A percentile compares a stretch with the other conserved stretches of the same genome.
These are phyloP conservation scores for Pisolithus albus DNA, from an alignment of 768 basidiomycete genomes.

Conservation along the genomic window DNA sequence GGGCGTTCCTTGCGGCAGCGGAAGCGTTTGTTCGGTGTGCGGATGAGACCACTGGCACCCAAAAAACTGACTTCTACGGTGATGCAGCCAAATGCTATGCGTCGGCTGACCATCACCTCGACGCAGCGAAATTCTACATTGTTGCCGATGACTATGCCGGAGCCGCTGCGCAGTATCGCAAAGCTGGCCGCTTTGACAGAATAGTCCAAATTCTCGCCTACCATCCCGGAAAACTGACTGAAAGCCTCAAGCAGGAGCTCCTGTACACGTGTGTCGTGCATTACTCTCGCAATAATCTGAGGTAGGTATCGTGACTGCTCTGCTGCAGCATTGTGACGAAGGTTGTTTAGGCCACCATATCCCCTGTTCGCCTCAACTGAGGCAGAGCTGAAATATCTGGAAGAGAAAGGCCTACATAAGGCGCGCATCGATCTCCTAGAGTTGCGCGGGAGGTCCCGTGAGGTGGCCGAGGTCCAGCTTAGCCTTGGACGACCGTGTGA, in stretches of 20 bases:
- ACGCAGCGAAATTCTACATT: slow-evolving; percentile 41
- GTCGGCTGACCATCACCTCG: slow-evolving; percentile 29
- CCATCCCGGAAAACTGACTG: not conserved
- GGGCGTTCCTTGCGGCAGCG: slow-evolving; percentile 41
- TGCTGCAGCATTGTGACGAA: not conserved
- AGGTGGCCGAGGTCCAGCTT: slow-evolving; percentile 49
- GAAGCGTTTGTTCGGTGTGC: slow-evolving; percentile 43
- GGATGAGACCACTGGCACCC: slow-evolving; percentile 20
- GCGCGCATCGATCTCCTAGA: slow-evolving; percentile 42
- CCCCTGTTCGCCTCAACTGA: slow-evolving; percentile 45
- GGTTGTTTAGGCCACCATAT: slow-evolving; percentile 36
- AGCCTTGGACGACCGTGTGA: slow-evolving; percentile 38
- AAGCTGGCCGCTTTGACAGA: slow-evolving; percentile 44
- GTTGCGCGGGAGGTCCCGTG: slow-evolving; percentile 32
- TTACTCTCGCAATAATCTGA: not conserved
- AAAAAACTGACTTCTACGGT: slow-evolving; percentile 31
- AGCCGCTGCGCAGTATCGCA: slow-evolving; percentile 42
- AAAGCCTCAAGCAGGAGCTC: not conserved
- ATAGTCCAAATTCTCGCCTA: slow-evolving; percentile 33
- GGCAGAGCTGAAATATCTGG: slow-evolving; percentile 53
- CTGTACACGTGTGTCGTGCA: not conserved
- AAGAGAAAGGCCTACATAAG: slow-evolving; percentile 45
- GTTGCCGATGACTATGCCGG: slow-evolving; percentile 35
- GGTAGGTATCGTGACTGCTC: not conserved
- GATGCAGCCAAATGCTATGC: slow-evolving; percentile 45